A percentile compares a stretch with the other conserved stretches of the same genome.
Conservation (phyloP, 768 basidiomycete species). For the Podaxis sp. region DNA sequence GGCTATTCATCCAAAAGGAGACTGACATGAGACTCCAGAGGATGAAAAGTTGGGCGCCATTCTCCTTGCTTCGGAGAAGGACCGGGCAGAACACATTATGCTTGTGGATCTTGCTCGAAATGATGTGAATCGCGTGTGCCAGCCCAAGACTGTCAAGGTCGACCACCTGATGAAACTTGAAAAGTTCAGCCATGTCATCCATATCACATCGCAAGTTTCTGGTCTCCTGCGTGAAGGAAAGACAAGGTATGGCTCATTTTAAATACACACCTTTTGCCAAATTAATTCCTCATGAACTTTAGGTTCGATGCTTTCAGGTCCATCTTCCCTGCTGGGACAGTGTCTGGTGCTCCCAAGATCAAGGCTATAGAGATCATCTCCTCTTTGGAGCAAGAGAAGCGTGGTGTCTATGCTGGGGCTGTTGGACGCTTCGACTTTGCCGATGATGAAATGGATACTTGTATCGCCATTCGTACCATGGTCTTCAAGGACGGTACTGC, state of each 20-base stretch:
- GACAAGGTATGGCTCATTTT: slow-evolving; percentile 57
- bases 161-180: slow-evolving; percentile 93
- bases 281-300: slow-evolving; percentile 11
- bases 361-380: slow-evolving; percentile 95
- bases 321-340: slow-evolving; percentile 98
- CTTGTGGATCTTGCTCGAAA: slow-evolving; percentile 97
- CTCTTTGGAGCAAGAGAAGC: slow-evolving; percentile 81
- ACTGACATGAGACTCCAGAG: slow-evolving; percentile 57
- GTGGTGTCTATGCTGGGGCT: slow-evolving; percentile 95
- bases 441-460: slow-evolving; percentile 93
- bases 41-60: slow-evolving; percentile 76
- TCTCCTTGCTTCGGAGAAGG: slow-evolving; percentile 85
- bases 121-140: slow-evolving; percentile 97
- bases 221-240: slow-evolving; percentile 79
- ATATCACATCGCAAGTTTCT: slow-evolving; percentile 93
- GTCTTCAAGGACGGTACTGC: slow-evolving; percentile 89
- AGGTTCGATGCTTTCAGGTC: slow-evolving; percentile 99
- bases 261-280: neutral
- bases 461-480: slow-evolving; percentile 99
- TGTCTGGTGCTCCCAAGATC: slow-evolving; percentile 98
- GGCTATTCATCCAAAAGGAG: slow-evolving; percentile 8
- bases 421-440: slow-evolving; percentile 99
- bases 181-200: slow-evolving; percentile 98
- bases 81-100: slow-evolving; percentile 98
- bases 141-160: slow-evolving; percentile 92